phyloP scores from a whole-genome alignment of 2,329 filamentous ascomycete species.

The Ophiostoma himal-ulmi region DNA sequence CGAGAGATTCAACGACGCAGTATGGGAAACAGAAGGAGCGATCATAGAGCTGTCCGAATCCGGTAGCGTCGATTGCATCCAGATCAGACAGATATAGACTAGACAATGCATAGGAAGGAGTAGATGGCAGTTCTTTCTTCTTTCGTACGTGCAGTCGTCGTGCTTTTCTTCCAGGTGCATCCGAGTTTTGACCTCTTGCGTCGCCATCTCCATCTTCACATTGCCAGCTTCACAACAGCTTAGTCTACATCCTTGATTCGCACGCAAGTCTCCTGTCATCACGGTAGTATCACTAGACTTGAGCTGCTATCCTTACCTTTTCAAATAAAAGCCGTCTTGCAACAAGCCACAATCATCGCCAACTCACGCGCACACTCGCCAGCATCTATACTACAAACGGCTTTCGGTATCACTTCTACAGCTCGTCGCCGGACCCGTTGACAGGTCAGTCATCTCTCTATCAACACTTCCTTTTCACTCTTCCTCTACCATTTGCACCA shows the following conservation, averaged over 20 bases:
- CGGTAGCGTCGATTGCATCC: neutral
- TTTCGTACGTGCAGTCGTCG: neutral
- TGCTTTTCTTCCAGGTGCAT: neutral
- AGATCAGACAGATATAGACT: neutral
- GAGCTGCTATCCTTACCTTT: no score
- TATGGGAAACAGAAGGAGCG: neutral
- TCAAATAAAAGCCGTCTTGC: no score
- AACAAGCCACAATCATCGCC: no score
- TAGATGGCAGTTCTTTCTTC: neutral
- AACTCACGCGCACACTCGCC: neutral
- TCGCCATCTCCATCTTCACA: neutral
- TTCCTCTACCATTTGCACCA: neutral
- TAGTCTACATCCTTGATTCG: no score
- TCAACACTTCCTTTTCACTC: neutral
- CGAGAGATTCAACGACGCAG: neutral
- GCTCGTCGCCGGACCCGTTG: neutral
- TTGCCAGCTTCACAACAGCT: neutral
- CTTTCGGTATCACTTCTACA: neutral
- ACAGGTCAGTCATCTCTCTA: neutral
- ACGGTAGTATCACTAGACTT: no score
- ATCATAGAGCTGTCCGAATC: neutral
- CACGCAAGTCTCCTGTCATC: no score
- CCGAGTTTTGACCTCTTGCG: neutral
- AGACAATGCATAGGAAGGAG: neutral
- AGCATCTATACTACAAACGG: neutral